Percentiles rank a stretch among this genome's conserved stretches.
phyloP scores from a whole-genome alignment of 768 basidiomycete genomes.

The Candolleomyces aberdarensis region DNA sequence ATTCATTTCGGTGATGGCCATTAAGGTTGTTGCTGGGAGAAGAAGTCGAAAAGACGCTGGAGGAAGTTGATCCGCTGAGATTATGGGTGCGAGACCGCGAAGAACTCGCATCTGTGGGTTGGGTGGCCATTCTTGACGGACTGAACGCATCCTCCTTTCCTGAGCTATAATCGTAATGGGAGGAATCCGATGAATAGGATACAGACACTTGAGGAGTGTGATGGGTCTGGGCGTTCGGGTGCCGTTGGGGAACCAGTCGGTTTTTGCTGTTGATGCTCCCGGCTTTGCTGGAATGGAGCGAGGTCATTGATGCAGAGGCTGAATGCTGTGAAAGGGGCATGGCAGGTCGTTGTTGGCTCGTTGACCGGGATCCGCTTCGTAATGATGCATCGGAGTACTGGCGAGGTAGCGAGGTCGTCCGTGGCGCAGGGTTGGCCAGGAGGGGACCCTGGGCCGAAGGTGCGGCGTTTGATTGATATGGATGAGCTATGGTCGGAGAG shows the following conservation, averaged over 20 bases:
- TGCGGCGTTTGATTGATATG: slow-evolving; percentile 10
- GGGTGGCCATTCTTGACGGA: not conserved
- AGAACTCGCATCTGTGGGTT: not conserved
- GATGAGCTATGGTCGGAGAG: slow-evolving; percentile 24
- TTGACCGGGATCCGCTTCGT: slow-evolving; percentile 10
- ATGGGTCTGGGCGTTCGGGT: slow-evolving; percentile 13
- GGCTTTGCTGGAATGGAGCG: slow-evolving; percentile 15
- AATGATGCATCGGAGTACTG: slow-evolving; percentile 29
- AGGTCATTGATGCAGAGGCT: slow-evolving; percentile 18
- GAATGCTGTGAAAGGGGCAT: slow-evolving; percentile 10
- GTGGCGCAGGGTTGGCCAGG: slow-evolving; percentile 29
- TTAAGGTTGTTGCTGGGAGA: not conserved
- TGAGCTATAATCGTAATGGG: slow-evolving; percentile 11
- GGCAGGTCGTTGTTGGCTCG: slow-evolving; percentile 3
- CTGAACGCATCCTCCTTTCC: not conserved
- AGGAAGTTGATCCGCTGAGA: not conserved
- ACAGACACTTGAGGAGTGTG: slow-evolving; percentile 12
- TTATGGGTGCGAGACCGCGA: not conserved
- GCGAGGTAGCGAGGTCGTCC: slow-evolving; percentile 33
- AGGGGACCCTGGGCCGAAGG: slow-evolving; percentile 12
- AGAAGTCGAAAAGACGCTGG: not conserved
- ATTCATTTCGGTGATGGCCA: slow-evolving; percentile 9
- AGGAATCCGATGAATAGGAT: slow-evolving; percentile 20
- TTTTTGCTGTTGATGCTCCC: slow-evolving; percentile 10
- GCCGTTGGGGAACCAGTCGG: slow-evolving; percentile 4